Evolutionary conservation across 176 grass and related monocot genomes (phyloP), one percentile per base, ranked within the genome.

Genomic region (Aegilops tauschii): DNA sequence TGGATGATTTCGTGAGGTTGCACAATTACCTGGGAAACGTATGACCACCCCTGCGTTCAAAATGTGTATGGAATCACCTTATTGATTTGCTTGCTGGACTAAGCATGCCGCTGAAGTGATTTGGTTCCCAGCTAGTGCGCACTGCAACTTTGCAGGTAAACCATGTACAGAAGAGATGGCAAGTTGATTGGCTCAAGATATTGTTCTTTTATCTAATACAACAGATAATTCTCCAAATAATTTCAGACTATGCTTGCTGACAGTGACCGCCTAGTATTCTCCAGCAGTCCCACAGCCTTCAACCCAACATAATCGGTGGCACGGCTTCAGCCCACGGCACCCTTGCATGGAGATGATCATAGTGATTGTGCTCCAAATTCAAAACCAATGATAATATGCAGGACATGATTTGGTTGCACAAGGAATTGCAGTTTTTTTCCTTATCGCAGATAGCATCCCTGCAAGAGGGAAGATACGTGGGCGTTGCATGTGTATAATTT

Each of bases 1-100:
- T 98, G 86, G 70, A 98, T 25, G 93, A 98, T 89, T 98, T 98
- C 77, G 96, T 98, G 88, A 92, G 79, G 77, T 73, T 98, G 90
- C 92, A 98, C 79, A 95, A 94, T 84, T 69, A 87, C 74, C 78
- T 98, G 39, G 34, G 36, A 44, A 80, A 94, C 83, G 49, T 44
- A 79, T 95, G 93, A 84, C 54, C 80, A 12, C 13, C n/a, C 0
- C 61, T 80, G 25, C 12, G 8, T 80, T 76, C 6, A 16, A 54
- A 87, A 49, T 70, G 54, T 5, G 49, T 66, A 42, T 37, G 49
- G 14, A 83, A 40, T n/a, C 44, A 52, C 13, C 32, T 49, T 82
- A 7, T 69, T 32, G 54, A 54, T 84, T 83, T 30, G 23, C 35
- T 29, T 0, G 34, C 81, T 61, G 69, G 23, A 28, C 25, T 83